Conservation (phyloP, 768 basidiomycete genomes). For the Pleurotus eryngii region DNA sequence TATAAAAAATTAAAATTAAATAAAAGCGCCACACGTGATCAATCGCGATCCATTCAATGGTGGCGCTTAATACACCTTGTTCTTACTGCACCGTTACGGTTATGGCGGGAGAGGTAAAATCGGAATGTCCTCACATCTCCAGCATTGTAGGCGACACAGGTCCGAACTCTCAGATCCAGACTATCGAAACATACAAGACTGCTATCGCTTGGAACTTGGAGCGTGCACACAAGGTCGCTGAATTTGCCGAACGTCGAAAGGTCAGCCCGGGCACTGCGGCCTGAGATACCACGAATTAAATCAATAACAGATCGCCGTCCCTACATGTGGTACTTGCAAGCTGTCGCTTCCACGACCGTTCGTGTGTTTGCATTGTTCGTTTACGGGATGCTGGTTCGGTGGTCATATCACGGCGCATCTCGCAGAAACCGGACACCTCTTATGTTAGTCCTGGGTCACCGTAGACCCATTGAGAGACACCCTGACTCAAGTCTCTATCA, state of each 20-base stretch:
- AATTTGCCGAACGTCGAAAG: slow-evolving; percentile 62
- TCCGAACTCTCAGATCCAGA: slow-evolving; percentile 13
- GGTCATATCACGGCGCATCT: slow-evolving; percentile 61
- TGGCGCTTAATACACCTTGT: neutral
- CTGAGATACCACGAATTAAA: no score
- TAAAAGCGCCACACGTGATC: no score
- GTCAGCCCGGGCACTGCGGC: slow-evolving; percentile 29
- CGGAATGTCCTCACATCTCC: slow-evolving; percentile 39
- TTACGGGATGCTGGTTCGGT: slow-evolving; percentile 65
- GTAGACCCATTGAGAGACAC: no score
- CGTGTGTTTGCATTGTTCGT: slow-evolving; percentile 70
- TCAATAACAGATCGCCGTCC: slow-evolving; percentile 44
- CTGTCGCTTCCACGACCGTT: slow-evolving; percentile 59
- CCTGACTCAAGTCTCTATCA: neutral
- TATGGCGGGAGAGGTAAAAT: neutral
- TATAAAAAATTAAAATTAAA: no score
- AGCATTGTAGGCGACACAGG: slow-evolving; percentile 28
- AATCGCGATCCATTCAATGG: no score
- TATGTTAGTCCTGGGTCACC: slow-evolving; percentile 47
- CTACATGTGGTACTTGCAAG: slow-evolving; percentile 62
- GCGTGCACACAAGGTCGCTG: slow-evolving; percentile 40
- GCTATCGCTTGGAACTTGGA: slow-evolving; percentile 54
- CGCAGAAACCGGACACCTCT: slow-evolving; percentile 51
- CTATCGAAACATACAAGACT: slow-evolving; percentile 50
- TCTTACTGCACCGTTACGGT: neutral